Conservation (phyloP, 2,329 filamentous ascomycete species). For the Aspergillus vadensis region DNA sequence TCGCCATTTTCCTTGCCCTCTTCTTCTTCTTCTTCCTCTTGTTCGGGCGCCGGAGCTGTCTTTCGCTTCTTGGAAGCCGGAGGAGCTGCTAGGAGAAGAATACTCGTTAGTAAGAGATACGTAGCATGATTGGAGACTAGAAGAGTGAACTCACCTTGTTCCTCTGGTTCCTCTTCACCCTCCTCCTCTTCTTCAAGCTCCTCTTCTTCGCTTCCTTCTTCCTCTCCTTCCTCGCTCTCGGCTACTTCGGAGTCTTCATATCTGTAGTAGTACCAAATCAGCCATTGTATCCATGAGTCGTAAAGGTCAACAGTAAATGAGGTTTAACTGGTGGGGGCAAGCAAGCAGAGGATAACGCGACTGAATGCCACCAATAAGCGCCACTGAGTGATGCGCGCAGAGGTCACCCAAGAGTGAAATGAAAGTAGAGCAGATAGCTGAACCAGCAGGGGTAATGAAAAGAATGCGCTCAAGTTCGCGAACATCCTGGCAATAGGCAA, state of each 20-base stretch:
- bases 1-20: slow-evolving; percentile 25
- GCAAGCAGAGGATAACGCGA: not conserved
- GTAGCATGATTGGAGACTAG: not conserved
- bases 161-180: slow-evolving; percentile 29
- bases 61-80: slow-evolving; percentile 37
- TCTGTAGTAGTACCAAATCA: slow-evolving; percentile 21
- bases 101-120: not conserved
- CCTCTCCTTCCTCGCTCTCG: slow-evolving; percentile 27
- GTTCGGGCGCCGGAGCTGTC: slow-evolving; percentile 28
- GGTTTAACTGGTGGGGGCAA: too few relatives aligned
- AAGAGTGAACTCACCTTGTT: slow-evolving; percentile 22
- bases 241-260: slow-evolving; percentile 38
- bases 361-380: not conserved
- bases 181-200: slow-evolving; percentile 27
- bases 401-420: not conserved
- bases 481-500: not conserved
- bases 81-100: slow-evolving; percentile 19
- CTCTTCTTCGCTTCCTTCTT: slow-evolving; percentile 32
- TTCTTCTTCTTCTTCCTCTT: slow-evolving; percentile 13
- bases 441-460: not conserved
- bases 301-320: not conserved
- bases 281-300: not conserved
- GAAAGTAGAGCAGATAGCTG: not conserved
- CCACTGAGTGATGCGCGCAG: not conserved
- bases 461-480: not conserved